Base-by-base conservation (phyloP, 495 filamentous ascomycete species). In the Neurospora africana region DNA sequence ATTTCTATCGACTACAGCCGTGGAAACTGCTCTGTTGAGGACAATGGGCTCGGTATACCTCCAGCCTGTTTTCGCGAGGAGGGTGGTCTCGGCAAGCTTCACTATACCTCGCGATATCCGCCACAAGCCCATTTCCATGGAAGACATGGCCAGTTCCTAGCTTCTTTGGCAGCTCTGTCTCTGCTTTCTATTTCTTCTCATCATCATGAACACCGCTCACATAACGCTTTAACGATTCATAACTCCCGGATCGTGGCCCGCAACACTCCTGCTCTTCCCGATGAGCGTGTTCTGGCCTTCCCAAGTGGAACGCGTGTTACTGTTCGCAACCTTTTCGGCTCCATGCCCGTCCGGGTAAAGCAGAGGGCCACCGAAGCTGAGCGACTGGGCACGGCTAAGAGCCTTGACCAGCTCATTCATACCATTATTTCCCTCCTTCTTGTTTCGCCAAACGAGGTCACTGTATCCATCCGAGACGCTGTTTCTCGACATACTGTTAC, bases 271-370 rank as follows among this genome's bases (percentile, higher is more conserved):
- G 89, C 92, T 4, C 86, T 88, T 3, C 74, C 82, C 5, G 86
- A 91, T 44, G 87, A 93, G 39, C 82, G 84, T 36, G 73, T 95
- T 5, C 76, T 81, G 9, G 81, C 80, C 74, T 84, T 85, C 69
- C 75, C 82, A 17, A 90, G 93, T 81, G 96, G 95, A 7, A 97
- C 95, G 2, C 85, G 89, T 67, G 89, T 95, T 10, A 87, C 86
- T 5, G 92, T 98, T 4, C 89, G 92, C 73, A 92, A 97, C 76
- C 84, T 99, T 15, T 98, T 98, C 81, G 95, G 95, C 2, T 94
- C 93, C 68, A 94, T 99, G 90, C 95, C 95, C 2, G 95, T 99
- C 13, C 91, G 96, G n/a, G 90, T 98, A 27, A 97, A 95, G 81
- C 92, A 91, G 76, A 86, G 93, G 75, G 82, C 83, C 3, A 81